A percentile compares a stretch with the other conserved stretches of the same genome.
Evolutionary conservation across 2,329 filamentous ascomycete genomes (phyloP).

Genomic region (Talaromyces marneffei): DNA sequence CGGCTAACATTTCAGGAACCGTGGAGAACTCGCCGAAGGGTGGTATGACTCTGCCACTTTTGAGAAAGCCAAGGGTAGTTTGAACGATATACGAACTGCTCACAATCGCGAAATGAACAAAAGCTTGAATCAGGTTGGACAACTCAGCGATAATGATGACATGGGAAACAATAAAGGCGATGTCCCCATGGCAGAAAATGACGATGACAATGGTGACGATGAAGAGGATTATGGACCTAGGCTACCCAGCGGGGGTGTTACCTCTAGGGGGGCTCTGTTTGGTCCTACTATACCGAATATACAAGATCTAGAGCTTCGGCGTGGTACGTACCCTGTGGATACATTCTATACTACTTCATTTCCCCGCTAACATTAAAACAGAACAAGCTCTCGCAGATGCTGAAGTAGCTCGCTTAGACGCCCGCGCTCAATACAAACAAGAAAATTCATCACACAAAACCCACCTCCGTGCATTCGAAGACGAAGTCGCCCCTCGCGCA

Average conservation of each 20-base stretch:
- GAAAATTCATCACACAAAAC: conserved; percentile 48
- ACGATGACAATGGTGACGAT: conserved; percentile 38
- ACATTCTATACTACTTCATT: not conserved
- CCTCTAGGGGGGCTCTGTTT: conserved; percentile 23
- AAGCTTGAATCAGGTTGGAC: not conserved
- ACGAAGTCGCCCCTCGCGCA: conserved; percentile 76
- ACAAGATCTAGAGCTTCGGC: conserved; percentile 63
- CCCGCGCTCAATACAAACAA: conserved; percentile 34
- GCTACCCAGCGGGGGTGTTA: conserved; percentile 32
- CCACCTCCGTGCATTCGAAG: conserved; percentile 38
- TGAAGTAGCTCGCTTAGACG: conserved; percentile 24
- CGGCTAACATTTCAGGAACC: conserved; percentile 62
- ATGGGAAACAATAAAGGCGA: conserved; percentile 6
- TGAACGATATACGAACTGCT: not conserved
- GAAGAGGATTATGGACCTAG: conserved; percentile 60
- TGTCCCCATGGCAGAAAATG: conserved; percentile 15
- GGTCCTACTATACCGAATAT: conserved; percentile 63
- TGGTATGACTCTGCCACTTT: conserved; percentile 86
- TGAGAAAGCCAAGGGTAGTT: conserved; percentile 36
- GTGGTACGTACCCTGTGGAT: conserved; percentile 25
- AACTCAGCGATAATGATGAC: conserved; percentile 17
- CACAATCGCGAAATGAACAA: not conserved
- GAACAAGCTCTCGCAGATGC: conserved; percentile 30
- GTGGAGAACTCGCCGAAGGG: conserved; percentile 74
- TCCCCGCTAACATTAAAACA: conserved; percentile 10